Conservation (phyloP, 2,329 filamentous ascomycete genomes). For the Zelopaecilomyces penicillatus region DNA sequence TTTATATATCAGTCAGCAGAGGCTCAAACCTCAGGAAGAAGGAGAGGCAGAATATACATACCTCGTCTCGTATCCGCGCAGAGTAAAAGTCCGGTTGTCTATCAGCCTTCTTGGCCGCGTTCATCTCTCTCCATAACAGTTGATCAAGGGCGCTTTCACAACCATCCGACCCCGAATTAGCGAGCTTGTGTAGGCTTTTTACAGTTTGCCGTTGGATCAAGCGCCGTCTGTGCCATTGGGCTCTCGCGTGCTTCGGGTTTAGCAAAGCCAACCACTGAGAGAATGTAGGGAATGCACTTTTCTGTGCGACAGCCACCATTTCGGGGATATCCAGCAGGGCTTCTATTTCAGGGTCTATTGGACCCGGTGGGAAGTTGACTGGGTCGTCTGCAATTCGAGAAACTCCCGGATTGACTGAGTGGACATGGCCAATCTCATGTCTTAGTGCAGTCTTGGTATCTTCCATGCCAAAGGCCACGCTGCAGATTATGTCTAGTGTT, state of each 20-base stretch:
- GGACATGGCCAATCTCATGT: constrained; percentile 9
- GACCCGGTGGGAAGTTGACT: constrained; percentile 10
- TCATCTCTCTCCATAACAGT: constrained; percentile 25
- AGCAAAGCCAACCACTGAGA: constrained; percentile 16
- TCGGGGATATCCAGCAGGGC: constrained; percentile 16
- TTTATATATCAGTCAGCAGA: constrained; percentile 2
- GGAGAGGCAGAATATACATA: constrained; percentile 5
- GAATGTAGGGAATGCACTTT: constrained; percentile 13
- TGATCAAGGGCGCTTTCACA: constrained; percentile 23
- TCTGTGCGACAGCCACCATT: constrained; percentile 17
- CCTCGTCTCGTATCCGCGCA: constrained; percentile 26
- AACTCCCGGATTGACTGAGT: background rate
- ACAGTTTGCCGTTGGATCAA: constrained; percentile 15
- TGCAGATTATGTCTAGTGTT: constrained; percentile 27
- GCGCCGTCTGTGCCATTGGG: constrained; percentile 15
- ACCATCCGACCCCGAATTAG: constrained; percentile 3
- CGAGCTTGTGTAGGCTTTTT: constrained; percentile 13
- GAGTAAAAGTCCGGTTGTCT: constrained; percentile 24
- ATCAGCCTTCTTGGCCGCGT: constrained; percentile 20
- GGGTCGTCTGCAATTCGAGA: constrained; percentile 1
- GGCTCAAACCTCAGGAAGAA: too few relatives aligned
- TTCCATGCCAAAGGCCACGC: constrained; percentile 24
- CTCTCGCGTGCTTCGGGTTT: constrained; percentile 16
- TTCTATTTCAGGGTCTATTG: constrained; percentile 13
- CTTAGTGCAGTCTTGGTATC: constrained; percentile 12